phyloP scores from a whole-genome alignment of 1,284 basidiomycete genomes.

The Cutaneotrichosporon cyanovorans region DNA sequence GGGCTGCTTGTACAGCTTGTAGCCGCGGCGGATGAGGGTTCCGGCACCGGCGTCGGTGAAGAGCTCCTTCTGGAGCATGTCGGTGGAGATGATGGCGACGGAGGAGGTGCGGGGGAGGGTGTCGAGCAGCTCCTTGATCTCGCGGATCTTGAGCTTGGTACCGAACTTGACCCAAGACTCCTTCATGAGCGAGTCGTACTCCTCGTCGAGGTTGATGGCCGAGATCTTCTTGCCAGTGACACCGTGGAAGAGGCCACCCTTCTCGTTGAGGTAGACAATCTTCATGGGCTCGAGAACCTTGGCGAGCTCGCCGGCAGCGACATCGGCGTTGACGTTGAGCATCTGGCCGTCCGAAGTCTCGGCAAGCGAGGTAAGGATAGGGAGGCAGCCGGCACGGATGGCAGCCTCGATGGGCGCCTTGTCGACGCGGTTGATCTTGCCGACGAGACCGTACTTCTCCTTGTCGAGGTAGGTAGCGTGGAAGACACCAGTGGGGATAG shows the following conservation, averaged over 20 bases:
- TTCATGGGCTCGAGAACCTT: slow-evolving; percentile 97
- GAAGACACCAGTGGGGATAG: slow-evolving; percentile 92
- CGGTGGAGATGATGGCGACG: slow-evolving; percentile 93
- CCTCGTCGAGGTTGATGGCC: slow-evolving; percentile 97
- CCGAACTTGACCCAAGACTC: slow-evolving; percentile 99
- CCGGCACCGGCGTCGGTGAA: slow-evolving; percentile 98
- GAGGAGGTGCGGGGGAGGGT: slow-evolving; percentile 96
- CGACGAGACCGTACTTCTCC: slow-evolving; percentile 88
- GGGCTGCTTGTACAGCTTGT: slow-evolving; percentile 89
- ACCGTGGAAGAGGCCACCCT: slow-evolving; percentile 96
- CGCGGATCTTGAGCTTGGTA: slow-evolving; percentile 97
- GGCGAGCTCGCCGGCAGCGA: slow-evolving; percentile 89
- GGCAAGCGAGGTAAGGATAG: slow-evolving; percentile 84
- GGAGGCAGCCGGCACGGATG: slow-evolving; percentile 85
- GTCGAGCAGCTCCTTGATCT: slow-evolving; percentile 98
- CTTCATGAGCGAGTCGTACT: slow-evolving; percentile 95
- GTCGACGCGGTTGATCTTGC: slow-evolving; percentile 84
- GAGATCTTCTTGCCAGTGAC: slow-evolving; percentile 90
- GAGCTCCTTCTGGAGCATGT: slow-evolving; percentile 91
- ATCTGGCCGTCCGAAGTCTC: slow-evolving; percentile 89
- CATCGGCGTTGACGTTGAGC: slow-evolving; percentile 92
- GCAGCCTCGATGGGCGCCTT: slow-evolving; percentile 90
- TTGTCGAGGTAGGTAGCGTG: slow-evolving; percentile 90
- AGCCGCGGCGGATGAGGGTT: slow-evolving; percentile 92
- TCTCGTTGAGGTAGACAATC: slow-evolving; percentile 98